Percentiles rank a stretch among this genome's conserved stretches.
Conservation (phyloP, 2,329 filamentous ascomycete genomes). For the Alternaria sp. region DNA sequence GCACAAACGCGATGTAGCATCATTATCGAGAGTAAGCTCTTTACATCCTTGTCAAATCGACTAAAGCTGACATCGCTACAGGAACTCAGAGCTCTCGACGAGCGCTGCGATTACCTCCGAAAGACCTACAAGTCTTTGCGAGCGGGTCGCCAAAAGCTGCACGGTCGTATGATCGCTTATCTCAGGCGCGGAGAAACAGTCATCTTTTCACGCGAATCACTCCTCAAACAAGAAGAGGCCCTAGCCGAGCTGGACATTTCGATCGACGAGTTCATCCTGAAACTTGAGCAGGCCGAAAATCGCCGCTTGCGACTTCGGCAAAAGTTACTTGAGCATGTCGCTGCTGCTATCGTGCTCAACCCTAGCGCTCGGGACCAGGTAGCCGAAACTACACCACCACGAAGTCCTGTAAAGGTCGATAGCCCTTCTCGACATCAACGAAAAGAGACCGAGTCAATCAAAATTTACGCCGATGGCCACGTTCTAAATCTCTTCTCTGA, state of each 20-base stretch:
- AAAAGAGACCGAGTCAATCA: conserved; percentile 54
- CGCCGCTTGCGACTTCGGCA: conserved; percentile 77
- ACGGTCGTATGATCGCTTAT: conserved; percentile 79
- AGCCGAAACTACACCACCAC: conserved; percentile 49
- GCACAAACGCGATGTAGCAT: conserved; percentile 50
- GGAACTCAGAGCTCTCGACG: conserved; percentile 79
- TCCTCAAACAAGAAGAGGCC: conserved; percentile 82
- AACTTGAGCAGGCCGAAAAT: conserved; percentile 83
- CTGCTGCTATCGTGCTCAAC: conserved; percentile 64
- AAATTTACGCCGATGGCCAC: conserved; percentile 54
- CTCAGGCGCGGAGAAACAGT: conserved; percentile 74
- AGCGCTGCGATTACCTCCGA: conserved; percentile 79
- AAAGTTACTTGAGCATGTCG: conserved; percentile 82
- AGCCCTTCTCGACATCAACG: conserved; percentile 45
- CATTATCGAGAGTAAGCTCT: conserved; percentile 66
- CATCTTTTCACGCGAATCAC: conserved; percentile 76
- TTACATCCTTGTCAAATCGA: neutral
- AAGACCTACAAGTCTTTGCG: conserved; percentile 78
- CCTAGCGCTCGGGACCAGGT: conserved; percentile 38
- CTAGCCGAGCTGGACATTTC: conserved; percentile 77
- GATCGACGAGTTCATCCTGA: conserved; percentile 81
- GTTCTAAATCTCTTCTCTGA: conserved; percentile 53
- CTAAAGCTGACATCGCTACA: conserved; percentile 45
- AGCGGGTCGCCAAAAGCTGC: conserved; percentile 77
- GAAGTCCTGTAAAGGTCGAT: conserved; percentile 50